Evolutionary conservation across 495 filamentous ascomycete genomes (phyloP).

Genomic region (Penicillium maclennaniae): DNA sequence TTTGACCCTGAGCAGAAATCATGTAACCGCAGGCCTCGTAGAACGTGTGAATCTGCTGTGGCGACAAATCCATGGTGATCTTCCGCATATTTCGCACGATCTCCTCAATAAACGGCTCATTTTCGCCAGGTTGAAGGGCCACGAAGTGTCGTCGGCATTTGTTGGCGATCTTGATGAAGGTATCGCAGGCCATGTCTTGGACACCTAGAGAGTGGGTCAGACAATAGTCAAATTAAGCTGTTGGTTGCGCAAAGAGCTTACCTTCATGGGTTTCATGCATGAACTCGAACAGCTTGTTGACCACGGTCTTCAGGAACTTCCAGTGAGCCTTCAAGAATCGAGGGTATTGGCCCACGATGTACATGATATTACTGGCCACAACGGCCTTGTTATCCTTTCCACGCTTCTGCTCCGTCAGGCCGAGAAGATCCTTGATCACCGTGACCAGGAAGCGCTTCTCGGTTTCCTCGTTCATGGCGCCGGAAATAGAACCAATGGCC

Average conservation of each 20-base stretch:
- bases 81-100: conserved; percentile 92
- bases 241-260: conserved; percentile 27
- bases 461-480: conserved; percentile 99
- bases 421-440: conserved; percentile 98
- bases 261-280: conserved; percentile 99
- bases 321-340: conserved; percentile 98
- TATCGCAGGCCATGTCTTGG: conserved; percentile 99
- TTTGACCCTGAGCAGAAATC: conserved; percentile 96
- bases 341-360: conserved; percentile 98
- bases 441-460: conserved; percentile 98
- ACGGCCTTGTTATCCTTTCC: conserved; percentile 99
- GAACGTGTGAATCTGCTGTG: conserved; percentile 97
- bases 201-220: conserved; percentile 60
- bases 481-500: conserved; percentile 97
- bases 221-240: not conserved
- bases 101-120: conserved; percentile 95
- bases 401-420: conserved; percentile 96
- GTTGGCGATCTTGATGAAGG: conserved; percentile 99
- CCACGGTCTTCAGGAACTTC: conserved; percentile 99
- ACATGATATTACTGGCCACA: conserved; percentile 99
- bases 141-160: conserved; percentile 98
- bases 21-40: conserved; percentile 99
- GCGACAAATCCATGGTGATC: conserved; percentile 90
- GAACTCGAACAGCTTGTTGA: conserved; percentile 99
- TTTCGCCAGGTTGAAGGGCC: conserved; percentile 89